Evolutionary conservation across 768 basidiomycete species (phyloP), one percentile per base, ranked within the genome.

Genomic region (Scleroderma bovista): DNA sequence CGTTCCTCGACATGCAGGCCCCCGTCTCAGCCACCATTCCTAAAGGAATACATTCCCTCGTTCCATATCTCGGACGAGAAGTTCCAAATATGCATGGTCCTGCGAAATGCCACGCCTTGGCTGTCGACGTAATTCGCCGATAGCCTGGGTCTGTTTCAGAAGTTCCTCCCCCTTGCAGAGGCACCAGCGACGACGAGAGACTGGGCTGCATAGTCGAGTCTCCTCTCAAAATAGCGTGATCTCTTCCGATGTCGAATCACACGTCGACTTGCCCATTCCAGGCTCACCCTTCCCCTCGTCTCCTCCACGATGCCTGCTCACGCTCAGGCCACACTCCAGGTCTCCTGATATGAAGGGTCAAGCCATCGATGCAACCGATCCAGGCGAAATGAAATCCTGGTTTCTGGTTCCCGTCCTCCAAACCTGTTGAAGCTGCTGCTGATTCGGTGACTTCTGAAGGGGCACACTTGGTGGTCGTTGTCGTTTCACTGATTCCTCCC

Each of bases 401-500:
- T 19, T 34, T 23, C 40, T 48, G 44, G 47, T 7, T 5, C 26
- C 26, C 4, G 9, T 29, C 26, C 26, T 29, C 26, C n/a, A n/a
- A n/a, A n/a, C n/a, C n/a, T n/a, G n/a, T n/a, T n/a, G n/a, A n/a
- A n/a, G n/a, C n/a, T n/a, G n/a, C n/a, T n/a, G n/a, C n/a, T n/a
- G n/a, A n/a, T n/a, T n/a, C n/a, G n/a, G n/a, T n/a, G n/a, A n/a
- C n/a, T n/a, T n/a, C n/a, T n/a, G n/a, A n/a, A n/a, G n/a, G n/a
- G n/a, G n/a, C n/a, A n/a, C n/a, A n/a, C n/a, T n/a, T n/a, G n/a
- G n/a, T n/a, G n/a, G n/a, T n/a, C n/a, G n/a, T n/a, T n/a, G n/a
- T n/a, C n/a, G n/a, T n/a, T n/a, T n/a, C n/a, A n/a, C n/a, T n/a
- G 33, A 36, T 31, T 54, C 51, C 49, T 63, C 62, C 65, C 66